Percentiles rank a stretch among this genome's conserved stretches.
Evolutionary conservation across 2,329 filamentous ascomycete genomes (phyloP).

Genomic region (Dendryphion nanum): DNA sequence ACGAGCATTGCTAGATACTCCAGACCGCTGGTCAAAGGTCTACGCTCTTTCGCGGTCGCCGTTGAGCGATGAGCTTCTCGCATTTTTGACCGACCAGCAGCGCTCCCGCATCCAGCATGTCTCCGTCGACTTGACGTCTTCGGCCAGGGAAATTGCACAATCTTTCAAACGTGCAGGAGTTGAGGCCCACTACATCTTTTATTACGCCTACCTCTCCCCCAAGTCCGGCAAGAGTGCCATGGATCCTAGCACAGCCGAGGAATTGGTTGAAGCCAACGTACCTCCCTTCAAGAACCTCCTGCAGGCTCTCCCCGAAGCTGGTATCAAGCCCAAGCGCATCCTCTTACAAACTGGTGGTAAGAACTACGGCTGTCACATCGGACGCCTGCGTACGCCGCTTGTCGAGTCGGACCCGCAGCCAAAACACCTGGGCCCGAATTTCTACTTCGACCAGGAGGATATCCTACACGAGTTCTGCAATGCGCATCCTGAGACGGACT

Average conservation of each 20-base stretch:
- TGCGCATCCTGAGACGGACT: constrained; percentile 35
- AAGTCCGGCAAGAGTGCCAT: too few species aligned
- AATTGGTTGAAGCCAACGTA: too few species aligned
- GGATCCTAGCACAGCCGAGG: too few species aligned
- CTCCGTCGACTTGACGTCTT: too few species aligned
- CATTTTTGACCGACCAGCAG: too few species aligned
- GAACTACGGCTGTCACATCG: constrained; percentile 53
- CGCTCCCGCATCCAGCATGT: too few species aligned
- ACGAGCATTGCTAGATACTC: constrained; percentile 47
- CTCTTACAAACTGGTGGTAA: constrained; percentile 54
- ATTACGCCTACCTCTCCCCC: too few species aligned
- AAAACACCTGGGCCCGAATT: constrained; percentile 50
- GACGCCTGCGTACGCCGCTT: constrained; percentile 43
- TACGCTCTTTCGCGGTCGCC: constrained; percentile 51
- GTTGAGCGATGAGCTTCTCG: too few species aligned
- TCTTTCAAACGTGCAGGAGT: too few species aligned
- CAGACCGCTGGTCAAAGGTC: constrained; percentile 53
- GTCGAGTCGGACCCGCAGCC: constrained; percentile 48
- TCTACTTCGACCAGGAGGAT: constrained; percentile 58
- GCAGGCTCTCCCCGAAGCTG: constrained; percentile 41
- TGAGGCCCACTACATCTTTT: too few species aligned
- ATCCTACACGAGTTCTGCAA: constrained; percentile 45
- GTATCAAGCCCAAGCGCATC: constrained; percentile 47
- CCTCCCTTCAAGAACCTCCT: constrained; percentile 51
- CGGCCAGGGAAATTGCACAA: too few species aligned